Evolutionary conservation across 352 stramenopile species (phyloP), one percentile per base, ranked within the genome.

Genomic region (Globisporangium spiculum): DNA sequence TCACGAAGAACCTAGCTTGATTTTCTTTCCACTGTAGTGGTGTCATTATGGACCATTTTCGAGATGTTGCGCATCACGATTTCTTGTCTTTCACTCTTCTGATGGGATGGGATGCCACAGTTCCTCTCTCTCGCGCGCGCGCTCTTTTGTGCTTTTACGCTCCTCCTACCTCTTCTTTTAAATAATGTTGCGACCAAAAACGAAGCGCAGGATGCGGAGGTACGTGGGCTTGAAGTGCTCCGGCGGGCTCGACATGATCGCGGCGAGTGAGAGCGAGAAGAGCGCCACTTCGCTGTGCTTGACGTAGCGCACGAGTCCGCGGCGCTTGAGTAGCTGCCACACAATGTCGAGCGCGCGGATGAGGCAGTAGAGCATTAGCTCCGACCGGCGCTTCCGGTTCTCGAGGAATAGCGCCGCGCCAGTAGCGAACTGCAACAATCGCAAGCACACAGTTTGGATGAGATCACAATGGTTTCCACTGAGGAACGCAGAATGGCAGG

Each of bases 141-240:
- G 24, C 71, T 78, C 36, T 55, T 26, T 55, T 56, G 34, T 48
- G 38, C 5, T 18, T 12, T 14, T 18, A 44, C 14, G 36, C 27
- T 32, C 27, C 27, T 32, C 32, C 24, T 46, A 9, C 27, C 22
- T 32, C n/a, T 59, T 36, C n/a, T 59, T 36, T 76, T 86, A 92
- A 79, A 92, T 86, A 76, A 87, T 88, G 65, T 88, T 75, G 60
- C 74, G 75, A 44, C 88, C 88, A 75, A 96, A 96, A 73, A 94
- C 75, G 66, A 96, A 96, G 38, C 84, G 82, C 63, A 94, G 59
- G 65, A 94, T 91, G 59, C 78, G 72, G 22, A 93, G 75, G 67
- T 96, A 94, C 46, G 88, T 94, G 27, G 86, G 84, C 69, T 96
- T 96, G 73, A 96, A 92, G 72, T 93, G 83, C 66, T 83, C 69